phyloP scores from a whole-genome alignment of 2,329 filamentous ascomycete genomes.

The Aureobasidium sp. region DNA sequence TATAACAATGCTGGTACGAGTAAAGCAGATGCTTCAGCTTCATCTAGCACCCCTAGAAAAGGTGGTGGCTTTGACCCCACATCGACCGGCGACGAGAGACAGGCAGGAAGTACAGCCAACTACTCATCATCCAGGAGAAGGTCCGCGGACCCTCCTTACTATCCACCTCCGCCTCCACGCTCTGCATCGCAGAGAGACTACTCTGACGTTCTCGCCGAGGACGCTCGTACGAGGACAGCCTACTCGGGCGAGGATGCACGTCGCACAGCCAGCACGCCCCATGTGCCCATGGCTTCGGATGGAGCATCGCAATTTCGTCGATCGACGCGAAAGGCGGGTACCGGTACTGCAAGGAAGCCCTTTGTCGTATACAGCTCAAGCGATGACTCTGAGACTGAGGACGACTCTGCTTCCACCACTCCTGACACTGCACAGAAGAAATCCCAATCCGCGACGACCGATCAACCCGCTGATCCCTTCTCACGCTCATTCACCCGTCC shows the following conservation, averaged over 20 bases:
- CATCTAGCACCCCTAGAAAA: slow-evolving; percentile 41
- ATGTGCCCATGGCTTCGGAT: background rate
- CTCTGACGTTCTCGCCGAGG: slow-evolving; percentile 38
- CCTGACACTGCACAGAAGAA: slow-evolving; percentile 13
- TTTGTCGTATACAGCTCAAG: slow-evolving; percentile 21
- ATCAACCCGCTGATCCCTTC: slow-evolving; percentile 15
- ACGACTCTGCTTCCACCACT: slow-evolving; percentile 10
- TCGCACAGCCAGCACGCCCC: slow-evolving; percentile 23
- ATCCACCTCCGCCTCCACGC: slow-evolving; percentile 10
- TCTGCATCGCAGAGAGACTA: slow-evolving; percentile 21
- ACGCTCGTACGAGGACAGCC: slow-evolving; percentile 42
- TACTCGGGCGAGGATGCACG: slow-evolving; percentile 47
- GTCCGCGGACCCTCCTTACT: slow-evolving; percentile 10
- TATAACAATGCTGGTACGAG: slow-evolving; percentile 22
- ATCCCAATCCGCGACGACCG: background rate
- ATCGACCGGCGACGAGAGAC: slow-evolving; percentile 52
- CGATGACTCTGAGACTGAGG: slow-evolving; percentile 18
- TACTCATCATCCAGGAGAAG: slow-evolving; percentile 13
- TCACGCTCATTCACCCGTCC: slow-evolving; percentile 17
- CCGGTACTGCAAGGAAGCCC: slow-evolving; percentile 14
- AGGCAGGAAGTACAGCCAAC: slow-evolving; percentile 41
- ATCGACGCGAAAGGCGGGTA: slow-evolving; percentile 6
- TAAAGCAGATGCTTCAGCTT: slow-evolving; percentile 25
- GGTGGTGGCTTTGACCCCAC: slow-evolving; percentile 52
- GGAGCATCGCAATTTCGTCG: background rate